Conservation (phyloP, 192 early-diverging fungal genomes). For the Chytriomyces sp. region DNA sequence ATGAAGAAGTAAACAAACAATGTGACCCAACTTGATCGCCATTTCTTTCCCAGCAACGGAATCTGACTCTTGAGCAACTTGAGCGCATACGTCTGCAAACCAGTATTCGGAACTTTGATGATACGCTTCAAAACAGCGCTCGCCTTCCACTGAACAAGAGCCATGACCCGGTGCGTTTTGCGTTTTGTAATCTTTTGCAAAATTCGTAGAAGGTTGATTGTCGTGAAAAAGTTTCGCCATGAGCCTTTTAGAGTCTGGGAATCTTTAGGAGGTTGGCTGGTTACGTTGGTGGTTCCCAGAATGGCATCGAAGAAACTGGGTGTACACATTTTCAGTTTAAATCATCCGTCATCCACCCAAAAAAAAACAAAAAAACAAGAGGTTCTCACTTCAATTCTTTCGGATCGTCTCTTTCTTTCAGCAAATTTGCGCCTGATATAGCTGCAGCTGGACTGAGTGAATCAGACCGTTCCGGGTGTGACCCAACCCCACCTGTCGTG, state of each 20-base stretch:
- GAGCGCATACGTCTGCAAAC: slow-evolving; percentile 72
- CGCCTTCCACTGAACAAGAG: slow-evolving; percentile 85
- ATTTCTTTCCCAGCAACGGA: slow-evolving; percentile 78
- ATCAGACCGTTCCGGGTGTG: no score
- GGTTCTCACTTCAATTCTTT: slow-evolving; percentile 46
- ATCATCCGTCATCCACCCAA: no score
- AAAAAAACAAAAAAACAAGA: not conserved
- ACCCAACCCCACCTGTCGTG: no score
- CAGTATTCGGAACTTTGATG: slow-evolving; percentile 71
- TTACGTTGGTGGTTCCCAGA: not conserved
- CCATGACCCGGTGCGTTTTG: slow-evolving; percentile 75
- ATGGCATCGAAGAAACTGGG: not conserved
- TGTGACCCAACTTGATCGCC: slow-evolving; percentile 73
- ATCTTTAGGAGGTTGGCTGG: not conserved
- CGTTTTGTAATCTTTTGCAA: slow-evolving; percentile 81
- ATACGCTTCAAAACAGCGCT: slow-evolving; percentile 79
- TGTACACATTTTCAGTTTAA: no score
- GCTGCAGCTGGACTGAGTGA: no score
- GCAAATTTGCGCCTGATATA: slow-evolving; percentile 16
- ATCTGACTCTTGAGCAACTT: slow-evolving; percentile 84
- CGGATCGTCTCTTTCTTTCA: slow-evolving; percentile 43
- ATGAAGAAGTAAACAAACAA: no score
- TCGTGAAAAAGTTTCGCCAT: slow-evolving; percentile 53
- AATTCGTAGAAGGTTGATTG: slow-evolving; percentile 76
- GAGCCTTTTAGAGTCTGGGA: not conserved